A percentile compares a stretch with the other conserved stretches of the same genome.
phyloP scores from a whole-genome alignment of 1,284 basidiomycete species.

The Vanrija pseudolonga region DNA sequence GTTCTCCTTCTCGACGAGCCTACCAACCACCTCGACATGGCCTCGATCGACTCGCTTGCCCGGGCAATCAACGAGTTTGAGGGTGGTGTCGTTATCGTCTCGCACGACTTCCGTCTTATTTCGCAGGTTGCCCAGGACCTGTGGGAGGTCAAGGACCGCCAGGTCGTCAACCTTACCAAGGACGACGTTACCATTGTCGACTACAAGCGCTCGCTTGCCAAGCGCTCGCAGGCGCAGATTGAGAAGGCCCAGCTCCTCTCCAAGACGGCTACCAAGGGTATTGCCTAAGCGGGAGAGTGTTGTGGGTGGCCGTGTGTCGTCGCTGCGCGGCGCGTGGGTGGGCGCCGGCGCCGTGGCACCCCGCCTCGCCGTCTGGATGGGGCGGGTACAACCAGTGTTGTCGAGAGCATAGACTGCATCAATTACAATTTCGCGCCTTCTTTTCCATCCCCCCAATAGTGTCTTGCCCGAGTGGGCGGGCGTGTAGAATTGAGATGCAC shows the following conservation, averaged over 20 bases:
- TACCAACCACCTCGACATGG: slow-evolving; percentile 58
- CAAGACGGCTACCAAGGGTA: slow-evolving; percentile 57
- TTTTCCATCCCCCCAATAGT: too few species aligned
- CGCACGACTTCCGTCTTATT: slow-evolving; percentile 94
- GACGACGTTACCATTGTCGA: slow-evolving; percentile 82
- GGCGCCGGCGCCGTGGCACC: too few species aligned
- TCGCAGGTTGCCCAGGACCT: slow-evolving; percentile 94
- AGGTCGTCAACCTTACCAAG: slow-evolving; percentile 87
- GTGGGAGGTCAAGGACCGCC: slow-evolving; percentile 95
- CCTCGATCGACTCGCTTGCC: slow-evolving; percentile 92
- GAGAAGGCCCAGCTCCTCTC: slow-evolving; percentile 90
- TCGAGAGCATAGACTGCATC: too few species aligned
- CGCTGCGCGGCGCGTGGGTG: too few species aligned
- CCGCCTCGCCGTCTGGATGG: too few species aligned
- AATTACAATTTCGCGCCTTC: too few species aligned
- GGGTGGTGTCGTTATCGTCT: slow-evolving; percentile 96
- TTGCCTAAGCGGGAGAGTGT: slow-evolving; percentile 30
- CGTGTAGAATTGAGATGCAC: too few species aligned
- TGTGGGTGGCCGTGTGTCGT: too few species aligned
- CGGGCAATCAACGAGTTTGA: slow-evolving; percentile 93
- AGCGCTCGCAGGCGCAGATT: slow-evolving; percentile 57
- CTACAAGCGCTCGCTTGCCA: slow-evolving; percentile 66
- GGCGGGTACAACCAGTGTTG: too few species aligned
- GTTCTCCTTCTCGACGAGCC: slow-evolving; percentile 71
- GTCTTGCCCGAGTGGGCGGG: too few species aligned